These are phyloP conservation scores for Globisporangium yorkense DNA, from an alignment of 352 stramenopile genomes.

Conservation along the genomic window DNA sequence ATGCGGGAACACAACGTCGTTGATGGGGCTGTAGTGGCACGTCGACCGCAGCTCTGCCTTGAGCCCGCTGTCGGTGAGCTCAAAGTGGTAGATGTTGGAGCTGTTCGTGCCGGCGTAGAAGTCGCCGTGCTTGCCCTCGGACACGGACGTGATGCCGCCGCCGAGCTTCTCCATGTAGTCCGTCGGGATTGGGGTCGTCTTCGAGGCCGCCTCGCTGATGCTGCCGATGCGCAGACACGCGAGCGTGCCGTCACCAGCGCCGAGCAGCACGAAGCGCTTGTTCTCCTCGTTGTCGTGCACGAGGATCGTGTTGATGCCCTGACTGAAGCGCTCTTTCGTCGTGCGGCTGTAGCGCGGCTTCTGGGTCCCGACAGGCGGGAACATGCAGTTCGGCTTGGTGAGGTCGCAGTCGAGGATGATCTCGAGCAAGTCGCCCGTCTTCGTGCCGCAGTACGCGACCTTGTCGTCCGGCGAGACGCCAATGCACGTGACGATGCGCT, in stretches of 20 bases:
- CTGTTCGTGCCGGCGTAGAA: slow-evolving; percentile 93
- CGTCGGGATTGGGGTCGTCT: slow-evolving; percentile 63
- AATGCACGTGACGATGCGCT: slow-evolving; percentile 92
- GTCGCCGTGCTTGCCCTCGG: slow-evolving; percentile 66
- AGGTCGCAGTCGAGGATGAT: slow-evolving; percentile 93
- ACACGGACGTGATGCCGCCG: slow-evolving; percentile 90
- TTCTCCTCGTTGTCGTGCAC: slow-evolving; percentile 90
- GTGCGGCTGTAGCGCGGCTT: slow-evolving; percentile 87
- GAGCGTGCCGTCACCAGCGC: slow-evolving; percentile 90
- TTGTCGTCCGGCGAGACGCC: slow-evolving; percentile 91
- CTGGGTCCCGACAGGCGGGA: slow-evolving; percentile 67
- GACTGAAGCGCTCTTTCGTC: slow-evolving; percentile 91
- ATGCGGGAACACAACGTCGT: slow-evolving; percentile 92
- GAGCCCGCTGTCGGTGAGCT: slow-evolving; percentile 32
- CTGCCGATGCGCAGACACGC: slow-evolving; percentile 73
- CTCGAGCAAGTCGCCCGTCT: slow-evolving; percentile 94
- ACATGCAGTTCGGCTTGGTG: slow-evolving; percentile 84
- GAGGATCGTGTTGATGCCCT: slow-evolving; percentile 85
- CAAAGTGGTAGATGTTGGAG: slow-evolving; percentile 92
- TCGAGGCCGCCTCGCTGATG: slow-evolving; percentile 51
- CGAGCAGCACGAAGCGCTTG: slow-evolving; percentile 80
- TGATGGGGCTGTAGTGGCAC: slow-evolving; percentile 90
- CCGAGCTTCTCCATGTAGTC: slow-evolving; percentile 78
- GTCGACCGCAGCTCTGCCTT: slow-evolving; percentile 76
- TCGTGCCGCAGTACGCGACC: slow-evolving; percentile 92